Conservation (phyloP, 768 basidiomycete genomes). For the Psilocybe tampanensis region DNA sequence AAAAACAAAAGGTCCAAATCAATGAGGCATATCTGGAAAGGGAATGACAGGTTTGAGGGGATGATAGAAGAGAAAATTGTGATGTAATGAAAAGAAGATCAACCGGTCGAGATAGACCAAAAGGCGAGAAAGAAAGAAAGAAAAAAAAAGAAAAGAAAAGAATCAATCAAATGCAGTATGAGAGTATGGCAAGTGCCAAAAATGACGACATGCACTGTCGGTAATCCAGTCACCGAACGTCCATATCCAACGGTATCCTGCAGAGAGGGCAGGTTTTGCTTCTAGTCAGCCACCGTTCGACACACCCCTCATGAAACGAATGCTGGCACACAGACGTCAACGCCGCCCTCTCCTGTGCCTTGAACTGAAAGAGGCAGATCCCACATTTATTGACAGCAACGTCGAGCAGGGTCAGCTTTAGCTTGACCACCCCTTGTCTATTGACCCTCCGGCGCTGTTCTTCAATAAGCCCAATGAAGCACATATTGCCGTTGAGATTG, state of each 20-base stretch:
- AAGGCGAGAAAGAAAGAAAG: not conserved
- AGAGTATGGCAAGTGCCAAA: too few relatives aligned
- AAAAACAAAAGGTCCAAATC: not conserved
- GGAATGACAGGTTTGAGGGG: not conserved
- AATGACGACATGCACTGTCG: not conserved
- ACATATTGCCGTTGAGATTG: conserved; percentile 30
- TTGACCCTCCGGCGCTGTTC: conserved; percentile 60
- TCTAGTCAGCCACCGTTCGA: conserved; percentile 60
- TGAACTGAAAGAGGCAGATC: conserved; percentile 75
- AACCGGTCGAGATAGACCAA: not conserved
- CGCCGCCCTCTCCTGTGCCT: conserved; percentile 54
- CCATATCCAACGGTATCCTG: conserved; percentile 44
- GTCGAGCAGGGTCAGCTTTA: conserved; percentile 69
- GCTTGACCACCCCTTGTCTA: conserved; percentile 67
- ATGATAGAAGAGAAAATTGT: not conserved
- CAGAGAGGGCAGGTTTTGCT: conserved; percentile 70
- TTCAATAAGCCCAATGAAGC: conserved; percentile 49
- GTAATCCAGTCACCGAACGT: conserved; percentile 29
- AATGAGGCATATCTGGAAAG: not conserved
- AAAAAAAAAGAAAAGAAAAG: conserved; percentile 1
- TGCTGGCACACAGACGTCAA: conserved; percentile 64
- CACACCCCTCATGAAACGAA: conserved; percentile 67
- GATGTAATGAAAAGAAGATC: not conserved
- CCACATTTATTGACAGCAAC: conserved; percentile 69
- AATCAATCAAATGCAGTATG: conserved; percentile 2